These are phyloP conservation scores for Fusarium ambrosium DNA, from an alignment of 2,329 filamentous ascomycete species.

Conservation along the genomic window DNA sequence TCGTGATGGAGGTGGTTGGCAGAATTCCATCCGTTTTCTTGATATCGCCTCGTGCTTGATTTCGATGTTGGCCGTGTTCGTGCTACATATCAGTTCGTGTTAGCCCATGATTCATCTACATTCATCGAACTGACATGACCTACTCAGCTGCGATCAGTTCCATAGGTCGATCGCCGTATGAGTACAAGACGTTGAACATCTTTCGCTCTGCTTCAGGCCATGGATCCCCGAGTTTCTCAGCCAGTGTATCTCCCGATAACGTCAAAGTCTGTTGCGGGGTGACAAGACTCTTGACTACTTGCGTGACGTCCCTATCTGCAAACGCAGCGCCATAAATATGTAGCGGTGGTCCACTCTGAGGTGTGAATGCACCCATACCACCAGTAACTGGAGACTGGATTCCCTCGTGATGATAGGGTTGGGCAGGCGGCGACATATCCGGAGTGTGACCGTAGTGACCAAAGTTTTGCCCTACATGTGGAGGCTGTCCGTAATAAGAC, in stretches of 20 bases:
- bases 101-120: background rate
- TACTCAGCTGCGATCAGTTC: slow-evolving; percentile 24
- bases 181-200: slow-evolving; percentile 27
- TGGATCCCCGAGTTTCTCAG: slow-evolving; percentile 16
- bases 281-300: slow-evolving; percentile 7
- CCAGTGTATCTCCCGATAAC: slow-evolving; percentile 8
- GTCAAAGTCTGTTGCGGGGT: slow-evolving; percentile 10
- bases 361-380: background rate
- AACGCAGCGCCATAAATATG: slow-evolving; percentile 24
- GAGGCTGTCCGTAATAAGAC: slow-evolving; percentile 18
- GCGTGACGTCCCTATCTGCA: slow-evolving; percentile 23
- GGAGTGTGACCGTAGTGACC: background rate
- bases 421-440: background rate
- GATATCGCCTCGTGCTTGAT: slow-evolving; percentile 29
- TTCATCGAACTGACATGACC: background rate
- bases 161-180: slow-evolving; percentile 23
- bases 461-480: background rate
- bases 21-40: slow-evolving; percentile 26
- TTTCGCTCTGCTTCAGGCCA: slow-evolving; percentile 23
- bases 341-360: slow-evolving; percentile 7
- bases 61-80: slow-evolving; percentile 14
- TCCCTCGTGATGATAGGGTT: background rate
- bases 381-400: background rate
- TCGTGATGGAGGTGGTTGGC: slow-evolving; percentile 14
- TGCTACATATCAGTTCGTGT: background rate